phyloP scores from a whole-genome alignment of 139 green algal genomes.

The Dunaliella sp. region DNA sequence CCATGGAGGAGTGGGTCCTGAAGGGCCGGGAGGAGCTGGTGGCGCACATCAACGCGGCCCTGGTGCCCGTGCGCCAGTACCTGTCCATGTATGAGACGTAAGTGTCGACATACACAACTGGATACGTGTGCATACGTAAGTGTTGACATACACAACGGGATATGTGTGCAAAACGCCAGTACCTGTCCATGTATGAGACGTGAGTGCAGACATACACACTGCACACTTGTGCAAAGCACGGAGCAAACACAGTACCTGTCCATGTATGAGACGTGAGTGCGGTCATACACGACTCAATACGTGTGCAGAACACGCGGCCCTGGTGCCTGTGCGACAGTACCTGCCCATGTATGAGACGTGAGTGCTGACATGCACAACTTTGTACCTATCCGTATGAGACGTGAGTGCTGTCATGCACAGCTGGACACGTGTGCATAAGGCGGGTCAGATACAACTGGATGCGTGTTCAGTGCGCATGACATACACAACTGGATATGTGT shows the following conservation, averaged over 20 bases:
- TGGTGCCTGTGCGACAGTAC: slow-evolving; percentile 28
- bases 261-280: slow-evolving; percentile 38
- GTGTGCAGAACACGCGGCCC: neutral
- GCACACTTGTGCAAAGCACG: neutral
- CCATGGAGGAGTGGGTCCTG: slow-evolving; percentile 52
- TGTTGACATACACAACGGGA: neutral
- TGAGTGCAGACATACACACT: slow-evolving; percentile 13
- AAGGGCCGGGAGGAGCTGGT: slow-evolving; percentile 20
- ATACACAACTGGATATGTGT: neutral
- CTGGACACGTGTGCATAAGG: neutral
- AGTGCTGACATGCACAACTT: neutral
- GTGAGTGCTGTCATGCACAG: slow-evolving; percentile 16
- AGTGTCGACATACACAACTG: neutral
- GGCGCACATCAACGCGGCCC: slow-evolving; percentile 18
- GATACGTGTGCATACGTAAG: neutral
- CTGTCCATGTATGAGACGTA: slow-evolving; percentile 43
- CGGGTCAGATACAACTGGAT: slow-evolving; percentile 38
- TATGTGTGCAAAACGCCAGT: slow-evolving; percentile 15
- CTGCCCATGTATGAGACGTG: slow-evolving; percentile 43
- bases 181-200: slow-evolving; percentile 45
- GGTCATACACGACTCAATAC: neutral
- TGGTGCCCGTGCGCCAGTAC: slow-evolving; percentile 45
- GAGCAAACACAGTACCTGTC: slow-evolving; percentile 37
- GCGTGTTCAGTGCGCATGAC: slow-evolving; percentile 24
- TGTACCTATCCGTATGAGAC: slow-evolving; percentile 49